Percentiles rank a stretch among this genome's conserved stretches.
phyloP scores from a whole-genome alignment of 2,329 filamentous ascomycete genomes.

The Fusarium sarcochroum region DNA sequence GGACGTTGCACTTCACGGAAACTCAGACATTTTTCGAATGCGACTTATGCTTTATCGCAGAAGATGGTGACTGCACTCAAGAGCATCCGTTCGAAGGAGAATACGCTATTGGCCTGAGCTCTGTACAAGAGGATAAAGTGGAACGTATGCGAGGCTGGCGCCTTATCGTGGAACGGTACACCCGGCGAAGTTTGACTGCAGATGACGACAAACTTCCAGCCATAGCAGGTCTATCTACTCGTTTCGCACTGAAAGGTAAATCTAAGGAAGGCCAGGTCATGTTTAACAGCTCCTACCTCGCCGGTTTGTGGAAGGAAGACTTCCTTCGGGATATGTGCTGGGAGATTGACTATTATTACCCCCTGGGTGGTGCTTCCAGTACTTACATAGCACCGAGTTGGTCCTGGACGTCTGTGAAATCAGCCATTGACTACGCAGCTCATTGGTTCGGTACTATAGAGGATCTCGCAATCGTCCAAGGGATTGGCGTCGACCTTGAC shows the following conservation, averaged over 20 bases:
- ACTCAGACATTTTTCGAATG: no score
- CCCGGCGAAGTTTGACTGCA: not conserved
- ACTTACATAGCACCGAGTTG: not conserved
- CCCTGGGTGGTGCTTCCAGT: not conserved
- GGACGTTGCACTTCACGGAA: no score
- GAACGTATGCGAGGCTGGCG: no score
- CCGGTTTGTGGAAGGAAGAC: not conserved
- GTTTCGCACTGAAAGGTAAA: rapidly evolving
- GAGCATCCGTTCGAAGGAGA: no score
- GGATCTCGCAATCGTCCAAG: not conserved
- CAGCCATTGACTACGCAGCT: rapidly evolving
- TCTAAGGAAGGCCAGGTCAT: rapidly evolving
- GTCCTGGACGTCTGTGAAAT: not conserved
- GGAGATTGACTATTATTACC: rapidly evolving
- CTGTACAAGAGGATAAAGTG: no score
- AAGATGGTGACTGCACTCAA: no score
- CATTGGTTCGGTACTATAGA: rapidly evolving
- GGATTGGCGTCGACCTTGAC: not conserved
- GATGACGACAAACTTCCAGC: not conserved
- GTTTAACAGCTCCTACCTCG: not conserved
- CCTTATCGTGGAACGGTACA: not conserved
- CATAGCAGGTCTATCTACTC: not conserved
- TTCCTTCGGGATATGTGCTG: not conserved
- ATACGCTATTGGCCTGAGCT: no score
- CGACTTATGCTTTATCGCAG: no score